These are phyloP conservation scores for Diutina rugosa DNA, from an alignment of 1,139 yeast genomes.

Conservation along the genomic window DNA sequence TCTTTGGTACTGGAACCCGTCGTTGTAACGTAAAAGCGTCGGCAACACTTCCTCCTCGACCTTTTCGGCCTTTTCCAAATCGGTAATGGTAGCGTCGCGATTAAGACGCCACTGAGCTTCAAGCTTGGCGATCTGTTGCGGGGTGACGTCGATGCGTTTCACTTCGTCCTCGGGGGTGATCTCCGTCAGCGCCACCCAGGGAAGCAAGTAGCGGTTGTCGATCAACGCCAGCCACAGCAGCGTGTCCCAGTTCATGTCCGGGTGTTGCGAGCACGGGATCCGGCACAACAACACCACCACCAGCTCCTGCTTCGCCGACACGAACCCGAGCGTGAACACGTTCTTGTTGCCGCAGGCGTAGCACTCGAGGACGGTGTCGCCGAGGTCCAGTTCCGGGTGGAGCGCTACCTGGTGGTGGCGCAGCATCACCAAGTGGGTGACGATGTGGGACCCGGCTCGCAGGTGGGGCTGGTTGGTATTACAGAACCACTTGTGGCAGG, in stretches of 20 bases:
- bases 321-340: conserved; percentile 75
- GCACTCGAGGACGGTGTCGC: conserved; percentile 79
- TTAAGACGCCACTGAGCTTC: conserved; percentile 77
- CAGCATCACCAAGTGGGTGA: conserved; percentile 74
- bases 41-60: conserved; percentile 47
- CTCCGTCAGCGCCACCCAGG: conserved; percentile 53
- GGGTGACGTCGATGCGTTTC: conserved; percentile 49
- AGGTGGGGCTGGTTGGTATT: conserved; percentile 40
- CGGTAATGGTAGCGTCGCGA: conserved; percentile 55
- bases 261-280: conserved; percentile 74
- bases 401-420: conserved; percentile 65
- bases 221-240: conserved; percentile 81
- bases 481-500: conserved; percentile 85
- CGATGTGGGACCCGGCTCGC: conserved; percentile 65
- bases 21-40: conserved; percentile 62
- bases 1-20: conserved; percentile 78
- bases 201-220: conserved; percentile 61
- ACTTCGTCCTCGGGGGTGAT: conserved; percentile 29
- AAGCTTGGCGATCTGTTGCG: conserved; percentile 55
- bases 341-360: conserved; percentile 81
- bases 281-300: conserved; percentile 83
- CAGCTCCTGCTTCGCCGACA: conserved; percentile 76
- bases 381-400: conserved; percentile 73
- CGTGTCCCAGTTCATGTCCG: conserved; percentile 76
- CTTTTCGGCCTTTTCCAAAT: conserved; percentile 30